phyloP scores from a whole-genome alignment of 2,329 filamentous ascomycete species.

The Colletotrichum brevisporum region DNA sequence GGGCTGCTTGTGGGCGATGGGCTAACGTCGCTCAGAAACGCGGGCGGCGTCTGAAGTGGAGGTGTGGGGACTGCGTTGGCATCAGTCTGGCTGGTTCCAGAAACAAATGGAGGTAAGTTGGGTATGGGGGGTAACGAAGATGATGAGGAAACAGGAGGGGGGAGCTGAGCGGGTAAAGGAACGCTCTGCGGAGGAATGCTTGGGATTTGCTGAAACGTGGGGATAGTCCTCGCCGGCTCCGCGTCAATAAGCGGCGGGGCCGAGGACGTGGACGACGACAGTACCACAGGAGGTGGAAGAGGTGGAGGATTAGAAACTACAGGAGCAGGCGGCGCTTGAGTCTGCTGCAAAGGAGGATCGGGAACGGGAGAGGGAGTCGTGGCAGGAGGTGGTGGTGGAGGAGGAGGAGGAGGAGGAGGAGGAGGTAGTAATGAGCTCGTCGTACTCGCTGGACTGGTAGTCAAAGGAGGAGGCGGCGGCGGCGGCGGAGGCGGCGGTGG shows the following conservation, averaged over 20 bases:
- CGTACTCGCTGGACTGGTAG: constrained; percentile 53
- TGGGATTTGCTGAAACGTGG: constrained; percentile 36
- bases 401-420: constrained; percentile 19
- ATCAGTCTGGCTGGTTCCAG: constrained; percentile 55
- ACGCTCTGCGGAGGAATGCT: constrained; percentile 23
- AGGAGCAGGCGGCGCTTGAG: constrained; percentile 30
- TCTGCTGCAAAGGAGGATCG: constrained; percentile 22
- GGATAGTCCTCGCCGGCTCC: constrained; percentile 34
- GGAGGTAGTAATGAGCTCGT: constrained; percentile 46
- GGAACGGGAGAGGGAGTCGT: constrained; percentile 26
- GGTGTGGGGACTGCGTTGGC: constrained; percentile 45
- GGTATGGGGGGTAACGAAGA: constrained; percentile 27
- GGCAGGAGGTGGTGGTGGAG: constrained; percentile 36
- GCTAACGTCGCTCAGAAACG: constrained; percentile 20
- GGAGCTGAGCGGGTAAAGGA: constrained; percentile 20
- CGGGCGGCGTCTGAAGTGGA: constrained; percentile 29
- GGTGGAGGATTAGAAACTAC: constrained; percentile 36
- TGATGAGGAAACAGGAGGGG: constrained; percentile 14
- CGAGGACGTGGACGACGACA: constrained; percentile 25
- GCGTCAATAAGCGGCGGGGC: constrained; percentile 28
- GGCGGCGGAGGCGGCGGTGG: constrained; percentile 8
- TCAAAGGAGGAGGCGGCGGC: constrained; percentile 40
- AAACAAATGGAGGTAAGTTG: constrained; percentile 41
- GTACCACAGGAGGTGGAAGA: constrained; percentile 29
- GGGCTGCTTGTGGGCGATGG: constrained; percentile 27